phyloP scores from a whole-genome alignment of 1,139 yeast genomes.

The Candida buenavistaensis region DNA sequence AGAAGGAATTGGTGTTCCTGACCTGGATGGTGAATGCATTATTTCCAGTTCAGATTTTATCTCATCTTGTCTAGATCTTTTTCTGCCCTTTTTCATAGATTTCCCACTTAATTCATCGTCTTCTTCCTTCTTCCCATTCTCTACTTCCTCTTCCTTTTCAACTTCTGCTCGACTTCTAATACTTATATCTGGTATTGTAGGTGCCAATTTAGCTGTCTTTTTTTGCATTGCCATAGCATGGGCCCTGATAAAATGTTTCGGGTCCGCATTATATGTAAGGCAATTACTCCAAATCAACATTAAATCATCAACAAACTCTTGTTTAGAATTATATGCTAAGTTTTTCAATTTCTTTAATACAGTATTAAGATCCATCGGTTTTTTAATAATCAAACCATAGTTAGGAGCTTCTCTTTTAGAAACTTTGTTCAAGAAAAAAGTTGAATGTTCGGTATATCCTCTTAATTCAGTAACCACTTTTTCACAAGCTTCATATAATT shows the following conservation, averaged over 20 bases:
- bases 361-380: conserved; percentile 96
- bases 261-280: conserved; percentile 90
- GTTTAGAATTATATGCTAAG: conserved; percentile 78
- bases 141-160: conserved; percentile 67
- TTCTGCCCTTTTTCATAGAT: conserved; percentile 43
- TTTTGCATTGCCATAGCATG: conserved; percentile 98
- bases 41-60: conserved; percentile 26
- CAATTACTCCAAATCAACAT: conserved; percentile 97
- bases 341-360: conserved; percentile 86
- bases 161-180: conserved; percentile 81
- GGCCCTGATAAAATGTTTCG: conserved; percentile 83
- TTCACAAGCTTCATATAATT: conserved; percentile 94
- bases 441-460: conserved; percentile 93
- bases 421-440: conserved; percentile 92
- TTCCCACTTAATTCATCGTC: conserved; percentile 39
- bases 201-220: conserved; percentile 71
- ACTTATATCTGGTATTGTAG: conserved; percentile 84
- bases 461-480: conserved; percentile 88
- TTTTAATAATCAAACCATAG: conserved; percentile 83
- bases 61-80: conserved; percentile 40
- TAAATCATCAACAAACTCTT: conserved; percentile 88
- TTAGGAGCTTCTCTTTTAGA: conserved; percentile 97
- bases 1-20: conserved; percentile 13
- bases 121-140: conserved; percentile 41
- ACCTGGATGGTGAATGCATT: conserved; percentile 14